Evolutionary conservation across 2,329 filamentous ascomycete species (phyloP).

Genomic region (Penicillium sp.): DNA sequence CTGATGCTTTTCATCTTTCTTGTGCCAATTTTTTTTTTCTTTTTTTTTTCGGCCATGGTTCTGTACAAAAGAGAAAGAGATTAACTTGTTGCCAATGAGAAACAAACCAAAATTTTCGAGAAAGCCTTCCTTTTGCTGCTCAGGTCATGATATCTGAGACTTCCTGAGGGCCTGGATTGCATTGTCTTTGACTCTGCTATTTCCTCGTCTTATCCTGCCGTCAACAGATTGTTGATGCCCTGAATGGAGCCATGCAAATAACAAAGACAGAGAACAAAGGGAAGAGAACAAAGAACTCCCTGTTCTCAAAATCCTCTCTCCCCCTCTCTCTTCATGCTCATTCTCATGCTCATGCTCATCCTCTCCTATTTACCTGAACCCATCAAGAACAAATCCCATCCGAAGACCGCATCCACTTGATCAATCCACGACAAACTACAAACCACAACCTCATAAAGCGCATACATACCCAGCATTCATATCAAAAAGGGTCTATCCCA

Average conservation of each 20-base stretch:
- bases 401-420: neutral
- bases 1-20: slow-evolving; percentile 11
- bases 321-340: neutral
- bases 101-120: slow-evolving; percentile 21
- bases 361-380: neutral
- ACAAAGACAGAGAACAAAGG: slow-evolving; percentile 3
- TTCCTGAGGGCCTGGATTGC: neutral
- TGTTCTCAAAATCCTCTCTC: neutral
- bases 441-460: neutral
- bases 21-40: slow-evolving; percentile 16
- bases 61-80: slow-evolving; percentile 24
- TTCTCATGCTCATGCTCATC: neutral
- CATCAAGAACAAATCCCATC: neutral
- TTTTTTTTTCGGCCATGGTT: slow-evolving; percentile 19
- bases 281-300: neutral
- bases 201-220: neutral
- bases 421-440: neutral
- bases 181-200: neutral
- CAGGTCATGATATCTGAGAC: neutral
- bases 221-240: neutral
- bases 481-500: neutral
- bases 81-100: slow-evolving; percentile 21
- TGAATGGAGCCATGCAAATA: neutral
- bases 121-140: neutral
- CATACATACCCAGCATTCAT: neutral